Conservation (phyloP, 202 grass and related monocot genomes). For the Zoysia matrella region DNA sequence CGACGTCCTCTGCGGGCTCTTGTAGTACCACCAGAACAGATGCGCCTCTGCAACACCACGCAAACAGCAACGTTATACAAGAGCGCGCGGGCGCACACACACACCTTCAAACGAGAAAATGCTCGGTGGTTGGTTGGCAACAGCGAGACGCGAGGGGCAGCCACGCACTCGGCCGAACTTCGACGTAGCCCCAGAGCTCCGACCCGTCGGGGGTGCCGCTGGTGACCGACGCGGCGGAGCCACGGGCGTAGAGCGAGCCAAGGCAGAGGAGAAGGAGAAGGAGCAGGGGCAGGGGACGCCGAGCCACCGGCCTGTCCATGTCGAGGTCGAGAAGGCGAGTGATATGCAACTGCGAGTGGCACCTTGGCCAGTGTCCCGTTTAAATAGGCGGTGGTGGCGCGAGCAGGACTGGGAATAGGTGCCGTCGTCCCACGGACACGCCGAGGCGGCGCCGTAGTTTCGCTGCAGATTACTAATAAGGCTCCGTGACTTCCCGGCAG, state of each 20-base stretch:
- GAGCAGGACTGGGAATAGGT: no score
- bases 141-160: no score
- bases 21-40: slow-evolving; percentile 91
- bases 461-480: neutral
- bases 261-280: slow-evolving; percentile 33
- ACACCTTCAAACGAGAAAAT: neutral
- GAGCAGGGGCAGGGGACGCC: neutral
- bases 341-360: neutral
- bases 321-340: slow-evolving; percentile 5
- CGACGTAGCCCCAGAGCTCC: slow-evolving; percentile 80
- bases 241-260: neutral
- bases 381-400: neutral
- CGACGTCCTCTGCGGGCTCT: slow-evolving; percentile 59
- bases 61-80: neutral
- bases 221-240: neutral
- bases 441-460: neutral
- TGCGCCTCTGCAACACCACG: slow-evolving; percentile 49
- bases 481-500: neutral
- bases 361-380: neutral
- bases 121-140: no score
- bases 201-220: slow-evolving; percentile 52
- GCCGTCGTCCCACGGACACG: neutral
- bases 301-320: slow-evolving; percentile 40
- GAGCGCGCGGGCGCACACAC: no score
- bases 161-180: slow-evolving; percentile 78